Conservation (phyloP, 176 grass and related monocot genomes). For the Hordeum marinum region DNA sequence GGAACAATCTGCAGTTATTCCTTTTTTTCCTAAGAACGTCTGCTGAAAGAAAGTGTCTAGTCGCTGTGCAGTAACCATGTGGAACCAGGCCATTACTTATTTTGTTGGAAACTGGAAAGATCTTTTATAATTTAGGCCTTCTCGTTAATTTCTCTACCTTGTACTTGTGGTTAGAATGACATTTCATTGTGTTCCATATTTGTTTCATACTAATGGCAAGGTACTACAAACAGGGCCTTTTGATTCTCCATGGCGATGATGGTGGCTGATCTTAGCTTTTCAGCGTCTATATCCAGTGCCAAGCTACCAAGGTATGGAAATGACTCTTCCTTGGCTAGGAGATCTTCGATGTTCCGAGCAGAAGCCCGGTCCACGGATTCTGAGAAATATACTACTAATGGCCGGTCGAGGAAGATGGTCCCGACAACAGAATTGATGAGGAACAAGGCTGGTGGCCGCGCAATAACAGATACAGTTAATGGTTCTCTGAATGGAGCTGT, state of each 20-base stretch:
- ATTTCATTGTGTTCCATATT: background rate
- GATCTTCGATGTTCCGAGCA: slow-evolving; percentile 32
- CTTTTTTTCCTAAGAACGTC: background rate
- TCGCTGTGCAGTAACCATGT: background rate
- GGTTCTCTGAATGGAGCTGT: slow-evolving; percentile 33
- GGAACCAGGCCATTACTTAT: background rate
- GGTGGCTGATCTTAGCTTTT: slow-evolving; percentile 65
- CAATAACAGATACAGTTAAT: slow-evolving; percentile 37
- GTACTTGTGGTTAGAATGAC: background rate
- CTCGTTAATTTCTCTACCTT: background rate
- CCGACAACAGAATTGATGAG: slow-evolving; percentile 55
- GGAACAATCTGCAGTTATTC: background rate
- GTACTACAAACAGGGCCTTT: slow-evolving; percentile 18
- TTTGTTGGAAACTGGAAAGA: background rate
- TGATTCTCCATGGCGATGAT: slow-evolving; percentile 51
- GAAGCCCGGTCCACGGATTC: slow-evolving; percentile 41
- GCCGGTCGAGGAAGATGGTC: slow-evolving; percentile 70
- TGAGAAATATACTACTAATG: slow-evolving; percentile 68
- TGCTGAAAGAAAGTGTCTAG: background rate
- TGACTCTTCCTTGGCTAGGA: slow-evolving; percentile 29
- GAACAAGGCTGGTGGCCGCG: slow-evolving; percentile 30
- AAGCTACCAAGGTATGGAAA: slow-evolving; percentile 44
- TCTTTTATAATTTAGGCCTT: background rate
- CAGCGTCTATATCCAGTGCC: slow-evolving; percentile 51
- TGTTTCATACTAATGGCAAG: slow-evolving; percentile 8